Conservation (phyloP, 495 filamentous ascomycete genomes). For the Staphylotrichum tortipilum region DNA sequence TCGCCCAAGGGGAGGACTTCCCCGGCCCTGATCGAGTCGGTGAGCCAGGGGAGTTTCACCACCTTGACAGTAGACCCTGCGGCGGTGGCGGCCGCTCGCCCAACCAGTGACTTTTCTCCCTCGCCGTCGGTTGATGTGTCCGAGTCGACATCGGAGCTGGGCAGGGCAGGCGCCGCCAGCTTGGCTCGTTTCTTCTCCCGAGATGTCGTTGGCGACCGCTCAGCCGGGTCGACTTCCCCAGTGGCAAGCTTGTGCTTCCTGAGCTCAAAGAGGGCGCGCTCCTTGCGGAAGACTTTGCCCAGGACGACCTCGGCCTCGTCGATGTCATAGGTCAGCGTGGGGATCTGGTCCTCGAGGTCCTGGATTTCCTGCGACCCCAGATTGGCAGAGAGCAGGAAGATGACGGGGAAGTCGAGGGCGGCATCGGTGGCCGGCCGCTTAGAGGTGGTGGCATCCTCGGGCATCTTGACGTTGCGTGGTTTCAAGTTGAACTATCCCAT, state of each 20-base stretch:
- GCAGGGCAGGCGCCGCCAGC: conserved; percentile 4
- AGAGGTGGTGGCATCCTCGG: neutral
- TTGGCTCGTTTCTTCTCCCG: conserved; percentile 33
- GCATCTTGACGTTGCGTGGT: neutral
- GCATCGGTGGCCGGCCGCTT: conserved; percentile 5
- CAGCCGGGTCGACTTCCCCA: conserved; percentile 44
- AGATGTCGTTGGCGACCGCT: neutral
- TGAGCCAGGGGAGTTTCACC: conserved; percentile 69
- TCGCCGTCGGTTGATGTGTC: conserved; percentile 32
- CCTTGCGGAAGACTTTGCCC: conserved; percentile 57
- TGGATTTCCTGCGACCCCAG: conserved; percentile 53
- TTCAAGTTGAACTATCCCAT: too few species aligned
- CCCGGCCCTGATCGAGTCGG: conserved; percentile 48
- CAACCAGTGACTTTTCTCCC: neutral
- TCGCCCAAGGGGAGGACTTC: conserved; percentile 47
- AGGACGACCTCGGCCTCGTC: conserved; percentile 66
- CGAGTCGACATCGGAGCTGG: conserved; percentile 24
- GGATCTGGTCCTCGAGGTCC: conserved; percentile 54
- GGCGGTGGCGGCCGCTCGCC: neutral
- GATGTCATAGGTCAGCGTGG: conserved; percentile 60
- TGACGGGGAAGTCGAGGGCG: conserved; percentile 48
- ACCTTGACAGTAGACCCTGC: conserved; percentile 45
- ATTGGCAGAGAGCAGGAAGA: conserved; percentile 67
- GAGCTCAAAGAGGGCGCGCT: conserved; percentile 70
- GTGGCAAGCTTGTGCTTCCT: conserved; percentile 50